Base-by-base conservation (phyloP, 73 alveolate species). In the Paraurostyla sp. region DNA sequence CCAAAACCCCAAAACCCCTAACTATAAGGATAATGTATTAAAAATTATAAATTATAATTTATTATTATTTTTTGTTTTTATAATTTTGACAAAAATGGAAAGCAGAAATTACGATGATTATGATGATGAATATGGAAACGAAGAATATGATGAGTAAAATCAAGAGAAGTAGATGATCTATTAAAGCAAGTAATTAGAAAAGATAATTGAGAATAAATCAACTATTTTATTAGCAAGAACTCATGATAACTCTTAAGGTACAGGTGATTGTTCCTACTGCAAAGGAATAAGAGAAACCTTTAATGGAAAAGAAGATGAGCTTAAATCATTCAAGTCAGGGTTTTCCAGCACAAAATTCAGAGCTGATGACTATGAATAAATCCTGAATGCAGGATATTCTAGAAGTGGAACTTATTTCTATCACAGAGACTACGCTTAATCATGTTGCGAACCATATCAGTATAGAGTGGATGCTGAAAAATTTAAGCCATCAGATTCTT, bases 361-460 rank as follows among this genome's bases (percentile, higher is more conserved):
- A 30, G 49, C 71, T 15, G 94, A 93, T 71, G 90, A 90, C 45
- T 85, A 29, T 56, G 93, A 93, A 80, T 27, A 90, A 59, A 41
- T 93, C 85, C 0, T 76, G n/a, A 13, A 57, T 36, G 65, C 69
- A 46, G 95, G 95, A 0, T 90, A 91, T 89, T 73, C 95, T 33
- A 18, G 93, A 33, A 84, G 93, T 68, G 97, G 97, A 0, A 69
- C 85, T 56, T 68, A 81, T 56, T 45, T 91, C 43, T 93, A 93
- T 73, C 76, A 86, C 68, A 50, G 91, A 30, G 52, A 62, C 78
- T 76, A 80, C 42, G 80, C 52, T 81, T 85, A 85, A 48, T 62
- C 96, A 38, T 93, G 97, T 76, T 93, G 97, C 58, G 91, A 91
- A 68, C 56, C 92, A 35, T 94, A 80, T 58, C 76, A 91, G 30